Evolutionary conservation across 2,329 filamentous ascomycete genomes (phyloP), one percentile per base, ranked within the genome.

Genomic region (Fusarium irregulare): DNA sequence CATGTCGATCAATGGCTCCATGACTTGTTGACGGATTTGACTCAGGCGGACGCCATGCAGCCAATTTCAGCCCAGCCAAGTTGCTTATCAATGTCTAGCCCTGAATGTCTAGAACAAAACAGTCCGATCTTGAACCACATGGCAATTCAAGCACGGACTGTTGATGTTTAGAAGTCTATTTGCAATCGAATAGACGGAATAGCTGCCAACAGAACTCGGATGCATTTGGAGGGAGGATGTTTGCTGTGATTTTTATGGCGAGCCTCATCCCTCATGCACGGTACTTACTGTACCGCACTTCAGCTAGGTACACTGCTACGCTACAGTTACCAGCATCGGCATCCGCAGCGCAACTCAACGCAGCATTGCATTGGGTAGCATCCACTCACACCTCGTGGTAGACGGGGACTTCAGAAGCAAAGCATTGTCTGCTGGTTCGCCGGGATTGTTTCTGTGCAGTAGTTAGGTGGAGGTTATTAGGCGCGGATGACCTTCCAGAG

Each of bases 381-480:
- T 53, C 56, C 62, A 66, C 64, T n/a, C 63, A 58, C 63, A 63
- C 48, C 58, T 63, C 44, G 63, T 64, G 53, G 59, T 54, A 45
- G 32, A 63, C 37, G 63, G 57, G 57, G 51, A 48, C 20, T 34
- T 16, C 30, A 25, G 47, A 58, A 21, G 28, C 64, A 56, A 44
- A n/a, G 25, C 47, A 64, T 57, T 45, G 32, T 45, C 55, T 50
- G 49, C 20, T 63, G 56, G 56, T 58, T 59, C 57, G 51, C 34
- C 32, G 50, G 62, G 37, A 56, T 49, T 60, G 57, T 67, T 70
- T 51, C 48, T 51, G 28, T 28, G 21, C 53, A 32, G 30, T 41
- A 53, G 34, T 21, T 37, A n/a, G 21, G 53, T 48, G 61, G 45
- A 44, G 41, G 41, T 37, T 20, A 4, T 27, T 42, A 44, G 18